Percentiles rank a stretch among this genome's conserved stretches.
Evolutionary conservation across 257 asterid species (phyloP).

Genomic region (Ligustrum vulgare): DNA sequence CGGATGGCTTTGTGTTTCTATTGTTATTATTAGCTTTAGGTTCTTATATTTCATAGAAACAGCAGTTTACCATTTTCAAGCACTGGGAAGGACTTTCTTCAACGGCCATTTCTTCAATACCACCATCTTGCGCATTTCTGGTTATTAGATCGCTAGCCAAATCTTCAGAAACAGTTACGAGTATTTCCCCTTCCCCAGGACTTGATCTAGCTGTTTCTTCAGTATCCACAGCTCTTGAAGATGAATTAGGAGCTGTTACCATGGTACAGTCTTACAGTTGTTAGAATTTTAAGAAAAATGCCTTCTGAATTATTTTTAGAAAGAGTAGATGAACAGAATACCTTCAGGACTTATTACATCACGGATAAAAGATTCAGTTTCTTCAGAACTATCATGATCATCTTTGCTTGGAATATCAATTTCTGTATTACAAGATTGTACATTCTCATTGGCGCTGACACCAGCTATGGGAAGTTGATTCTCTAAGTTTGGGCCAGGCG

Average conservation of each 20-base stretch:
- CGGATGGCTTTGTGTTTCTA: not conserved
- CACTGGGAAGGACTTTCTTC: conserved; percentile 34
- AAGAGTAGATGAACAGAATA: conserved; percentile 23
- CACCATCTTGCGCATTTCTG: conserved; percentile 37
- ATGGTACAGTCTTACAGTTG: conserved; percentile 5
- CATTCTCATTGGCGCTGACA: conserved; percentile 35
- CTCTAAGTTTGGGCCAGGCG: conserved; percentile 39
- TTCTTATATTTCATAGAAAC: conserved; percentile 4
- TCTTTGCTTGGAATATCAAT: conserved; percentile 24
- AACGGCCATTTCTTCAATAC: conserved; percentile 30
- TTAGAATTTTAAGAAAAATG: conserved; percentile 6
- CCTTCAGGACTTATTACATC: conserved; percentile 43
- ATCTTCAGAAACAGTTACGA: conserved; percentile 21
- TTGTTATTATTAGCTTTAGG: not conserved
- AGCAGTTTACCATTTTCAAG: conserved; percentile 41
- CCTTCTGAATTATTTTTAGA: conserved; percentile 12
- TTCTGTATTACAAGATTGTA: conserved; percentile 26
- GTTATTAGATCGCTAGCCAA: conserved; percentile 18
- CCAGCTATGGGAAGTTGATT: conserved; percentile 28
- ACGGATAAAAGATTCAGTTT: conserved; percentile 27
- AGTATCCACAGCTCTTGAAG: conserved; percentile 33
- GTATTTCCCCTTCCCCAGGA: conserved; percentile 39
- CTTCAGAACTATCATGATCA: conserved; percentile 30
- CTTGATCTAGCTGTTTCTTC: conserved; percentile 33
- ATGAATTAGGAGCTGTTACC: conserved; percentile 19